Base-by-base conservation (phyloP, 768 basidiomycete species). In the Pleurotus sapidus region DNA sequence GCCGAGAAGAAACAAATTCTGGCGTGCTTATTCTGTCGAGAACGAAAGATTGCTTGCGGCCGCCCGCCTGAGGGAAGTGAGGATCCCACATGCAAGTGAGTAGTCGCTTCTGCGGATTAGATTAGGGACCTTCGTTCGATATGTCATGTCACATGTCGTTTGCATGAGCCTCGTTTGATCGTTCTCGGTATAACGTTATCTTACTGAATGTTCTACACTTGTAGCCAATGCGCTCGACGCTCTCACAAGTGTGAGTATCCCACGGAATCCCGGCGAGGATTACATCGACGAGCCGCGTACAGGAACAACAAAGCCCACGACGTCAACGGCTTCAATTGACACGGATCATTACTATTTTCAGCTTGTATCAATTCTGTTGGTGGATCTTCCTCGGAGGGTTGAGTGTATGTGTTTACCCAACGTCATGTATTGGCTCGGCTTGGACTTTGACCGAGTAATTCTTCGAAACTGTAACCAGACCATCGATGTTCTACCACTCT, bases 31-130 rank as follows among this genome's bases (percentile, higher is more conserved):
- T 77, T 77, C 57, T 77, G 76, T 57, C 64, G 74, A 17, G 74
- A 75, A 56, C 70, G 76, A 24, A 77, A 77, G 67, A 76, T 77
- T 46, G 74, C 74, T 1, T 77, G 76, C 58, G 72, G 69, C 3
- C 63, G 71, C 1, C 72, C 72, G 2, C 60, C 74, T 1, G 66
- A 70, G 1, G 77, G 72, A 2, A 74, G 70, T 55, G 64, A 69
- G 15, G 78, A 81, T 62, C 72, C 69, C 45, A 75, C 78, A 0
- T 81, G 80, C 80, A 80, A 81, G 80, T 81, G 60, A 67, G 80
- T 60, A 14, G 58, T 54, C 49, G 30, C 30, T 34, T 34, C 30
- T 34, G 30, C 30, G 30, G 30, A 34, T 34, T 34, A 34, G 30
- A 11, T 34, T 11, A 34, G 9, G 30, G 30, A 34, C 30, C 30